Base-by-base conservation (phyloP, 768 basidiomycete genomes). In the Omphalotus guepiniiformis region DNA sequence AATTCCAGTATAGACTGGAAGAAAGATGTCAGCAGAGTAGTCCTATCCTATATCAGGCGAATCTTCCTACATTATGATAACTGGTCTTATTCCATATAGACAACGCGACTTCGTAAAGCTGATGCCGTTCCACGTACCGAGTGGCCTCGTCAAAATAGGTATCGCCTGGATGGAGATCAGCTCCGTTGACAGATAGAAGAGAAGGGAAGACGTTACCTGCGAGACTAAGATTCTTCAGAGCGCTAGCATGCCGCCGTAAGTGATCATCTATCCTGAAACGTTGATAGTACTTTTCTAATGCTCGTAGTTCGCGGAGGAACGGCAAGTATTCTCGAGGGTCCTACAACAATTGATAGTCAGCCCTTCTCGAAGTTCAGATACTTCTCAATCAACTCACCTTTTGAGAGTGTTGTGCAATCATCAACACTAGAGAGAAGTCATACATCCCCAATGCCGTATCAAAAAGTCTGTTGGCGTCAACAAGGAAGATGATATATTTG, bases 361-460 rank as follows among this genome's bases (percentile, higher is more conserved):
- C 39, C 27, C 37, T 13, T 39, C 11, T 42, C 37, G 16, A 22
- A 43, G 16, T 32, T 5, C 43, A 41, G n/a, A n/a, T n/a, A n/a
- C n/a, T n/a, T 37, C 42, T n/a, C 16, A 42, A 39, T 39, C 15
- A 18, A 21, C 62, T 18, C 28, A 93, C 94, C 79, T 95, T 96
- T 63, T 98, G 94, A 39, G 95, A 88, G 58, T 96, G 87, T 61
- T 98, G 96, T 1, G 96, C 94, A 34, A 99, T 80, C 85, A 98
- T 85, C 19, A 98, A 71, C 6, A 97, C 95, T 15, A 99, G 72
- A 23, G 89, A 84, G 69, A 98, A 98, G 65, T 99, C 93, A 60
- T 99, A 99, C 93, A 98, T 98, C 16, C 96, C 96, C 26, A 99
- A 76, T 1, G 96, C 96, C 9, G 89, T 88, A 62, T 98, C 84